A percentile compares a stretch with the other conserved stretches of the same genome.
phyloP scores from a whole-genome alignment of 805 yeast genomes.

The Saccharomycopsis fibuligera region DNA sequence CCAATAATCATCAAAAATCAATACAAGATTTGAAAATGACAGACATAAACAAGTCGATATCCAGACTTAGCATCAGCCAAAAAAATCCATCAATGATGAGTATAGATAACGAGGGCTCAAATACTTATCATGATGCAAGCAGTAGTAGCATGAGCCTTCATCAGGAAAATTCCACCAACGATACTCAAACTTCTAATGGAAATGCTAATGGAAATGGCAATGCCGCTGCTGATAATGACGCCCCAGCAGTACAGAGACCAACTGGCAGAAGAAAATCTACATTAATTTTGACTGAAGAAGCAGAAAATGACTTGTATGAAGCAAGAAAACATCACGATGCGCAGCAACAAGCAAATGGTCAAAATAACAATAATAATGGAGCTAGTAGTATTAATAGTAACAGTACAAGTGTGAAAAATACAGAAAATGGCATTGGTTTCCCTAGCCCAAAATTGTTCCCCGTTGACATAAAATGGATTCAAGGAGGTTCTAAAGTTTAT shows the following conservation, averaged over 20 bases:
- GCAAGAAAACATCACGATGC: conserved; percentile 30
- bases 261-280: conserved; percentile 58
- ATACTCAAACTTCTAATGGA: not conserved
- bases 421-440: too few species aligned
- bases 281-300: conserved; percentile 62
- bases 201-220: not conserved
- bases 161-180: not conserved
- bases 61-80: conserved; percentile 7
- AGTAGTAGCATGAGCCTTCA: not conserved
- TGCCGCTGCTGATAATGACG: not conserved
- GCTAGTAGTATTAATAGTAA: conserved; percentile 16
- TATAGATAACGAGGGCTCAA: conserved; percentile 14
- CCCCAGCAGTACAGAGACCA: not conserved
- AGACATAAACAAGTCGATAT: conserved; percentile 13
- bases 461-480: conserved; percentile 82
- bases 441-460: conserved; percentile 27
- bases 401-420: conserved; percentile 4
- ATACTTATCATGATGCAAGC: not conserved
- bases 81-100: conserved; percentile 19
- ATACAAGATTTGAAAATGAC: conserved; percentile 13
- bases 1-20: not conserved
- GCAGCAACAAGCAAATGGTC: too few species aligned
- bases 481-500: conserved; percentile 93
- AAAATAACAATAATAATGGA: too few species aligned
- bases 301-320: conserved; percentile 47